Conservation (phyloP, 2,329 filamentous ascomycete genomes). For the Coleophoma eucalyptorum region DNA sequence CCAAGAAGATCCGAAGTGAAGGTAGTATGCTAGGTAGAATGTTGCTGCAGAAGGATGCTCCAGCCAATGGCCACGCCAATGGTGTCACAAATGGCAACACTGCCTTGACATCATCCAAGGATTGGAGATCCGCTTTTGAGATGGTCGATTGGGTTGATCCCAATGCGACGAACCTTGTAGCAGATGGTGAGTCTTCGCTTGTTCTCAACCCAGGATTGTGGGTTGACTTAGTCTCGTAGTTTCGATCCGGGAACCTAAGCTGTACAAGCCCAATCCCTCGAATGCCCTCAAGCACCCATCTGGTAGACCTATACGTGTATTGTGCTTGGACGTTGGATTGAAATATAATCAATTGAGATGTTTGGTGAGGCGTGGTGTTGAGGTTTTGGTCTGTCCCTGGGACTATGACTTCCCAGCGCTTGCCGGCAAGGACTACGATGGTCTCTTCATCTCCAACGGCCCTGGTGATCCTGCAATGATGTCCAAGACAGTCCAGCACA, state of each 20-base stretch:
- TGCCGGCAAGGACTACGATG: constrained; percentile 82
- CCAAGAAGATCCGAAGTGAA: constrained; percentile 88
- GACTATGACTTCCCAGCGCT: constrained; percentile 83
- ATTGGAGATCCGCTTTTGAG: constrained; percentile 62
- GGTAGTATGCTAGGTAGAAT: constrained; percentile 96
- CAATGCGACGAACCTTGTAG: constrained; percentile 88
- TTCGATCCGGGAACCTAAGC: constrained; percentile 79
- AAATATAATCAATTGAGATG: constrained; percentile 98
- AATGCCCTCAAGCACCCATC: constrained; percentile 80
- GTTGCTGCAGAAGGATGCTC: constrained; percentile 62
- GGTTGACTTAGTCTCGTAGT: constrained; percentile 56
- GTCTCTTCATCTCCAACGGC: constrained; percentile 96
- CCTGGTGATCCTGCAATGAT: constrained; percentile 92
- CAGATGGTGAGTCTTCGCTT: constrained; percentile 69
- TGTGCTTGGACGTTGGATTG: constrained; percentile 94
- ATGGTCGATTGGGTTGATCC: constrained; percentile 85
- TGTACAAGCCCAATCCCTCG: constrained; percentile 73
- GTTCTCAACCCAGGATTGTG: constrained; percentile 14
- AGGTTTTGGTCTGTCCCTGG: constrained; percentile 94
- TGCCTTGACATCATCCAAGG: constrained; percentile 32
- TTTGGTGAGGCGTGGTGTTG: constrained; percentile 84
- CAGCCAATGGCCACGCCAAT: constrained; percentile 39
- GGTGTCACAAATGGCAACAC: constrained; percentile 34
- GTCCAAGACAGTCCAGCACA: constrained; percentile 73
- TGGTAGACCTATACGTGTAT: constrained; percentile 78